Conservation (phyloP, 192 early-diverging fungal genomes). For the Gigaspora rosea region DNA sequence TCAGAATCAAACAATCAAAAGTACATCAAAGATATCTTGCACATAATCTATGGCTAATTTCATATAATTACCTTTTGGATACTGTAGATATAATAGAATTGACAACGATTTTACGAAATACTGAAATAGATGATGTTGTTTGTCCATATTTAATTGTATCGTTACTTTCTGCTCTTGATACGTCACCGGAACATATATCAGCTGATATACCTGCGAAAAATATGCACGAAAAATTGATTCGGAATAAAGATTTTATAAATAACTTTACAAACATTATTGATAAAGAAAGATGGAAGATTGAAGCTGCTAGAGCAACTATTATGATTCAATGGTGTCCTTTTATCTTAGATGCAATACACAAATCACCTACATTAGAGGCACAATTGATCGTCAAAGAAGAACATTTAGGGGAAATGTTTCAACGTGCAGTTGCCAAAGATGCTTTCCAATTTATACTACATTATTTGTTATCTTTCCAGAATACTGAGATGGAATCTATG, state of each 20-base stretch:
- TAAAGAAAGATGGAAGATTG: constrained; percentile 37
- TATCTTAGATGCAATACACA: constrained; percentile 50
- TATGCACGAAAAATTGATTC: constrained; percentile 37
- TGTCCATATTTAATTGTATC: constrained; percentile 40
- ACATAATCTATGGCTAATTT: constrained; percentile 46
- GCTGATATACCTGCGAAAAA: constrained; percentile 31
- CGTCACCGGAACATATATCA: constrained; percentile 42
- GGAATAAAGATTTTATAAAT: constrained; percentile 39
- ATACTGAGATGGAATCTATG: constrained; percentile 10
- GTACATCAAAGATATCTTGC: constrained; percentile 47
- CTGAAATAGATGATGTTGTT: constrained; percentile 37
- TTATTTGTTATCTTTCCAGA: constrained; percentile 60
- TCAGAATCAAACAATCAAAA: constrained; percentile 42
- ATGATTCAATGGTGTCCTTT: constrained; percentile 66
- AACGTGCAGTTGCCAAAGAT: constrained; percentile 54
- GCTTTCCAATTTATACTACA: constrained; percentile 66
- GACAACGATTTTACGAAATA: constrained; percentile 39
- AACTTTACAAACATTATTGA: constrained; percentile 36
- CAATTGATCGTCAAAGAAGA: constrained; percentile 44
- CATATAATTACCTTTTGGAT: constrained; percentile 43
- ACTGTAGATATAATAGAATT: constrained; percentile 39
- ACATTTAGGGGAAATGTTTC: constrained; percentile 49
- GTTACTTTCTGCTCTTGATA: constrained; percentile 45
- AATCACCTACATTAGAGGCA: constrained; percentile 47
- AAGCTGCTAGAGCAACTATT: constrained; percentile 42